Base-by-base conservation (phyloP, 164 flowering plant species). In the Macadamia integrifolia region DNA sequence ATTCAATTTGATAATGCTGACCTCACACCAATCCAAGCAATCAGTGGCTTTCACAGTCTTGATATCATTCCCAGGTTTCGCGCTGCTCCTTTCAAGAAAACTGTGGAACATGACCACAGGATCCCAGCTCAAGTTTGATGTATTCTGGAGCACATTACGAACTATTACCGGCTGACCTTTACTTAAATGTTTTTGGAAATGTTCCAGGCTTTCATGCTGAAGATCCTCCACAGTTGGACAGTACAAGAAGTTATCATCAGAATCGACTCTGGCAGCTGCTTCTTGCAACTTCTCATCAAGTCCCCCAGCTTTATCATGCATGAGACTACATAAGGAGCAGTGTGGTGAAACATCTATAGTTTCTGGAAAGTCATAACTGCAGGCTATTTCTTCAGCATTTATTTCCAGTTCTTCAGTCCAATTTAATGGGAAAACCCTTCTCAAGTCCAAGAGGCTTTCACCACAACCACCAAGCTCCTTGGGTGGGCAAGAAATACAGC, bases 11-110 rank as follows among this genome's bases (percentile, higher is more conserved):
- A 71, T 23, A 68, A 32, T 17, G 80, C 85, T 67, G 50, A 89
- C 92, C 90, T 90, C 89, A 80, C 84, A 90, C 86, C 88, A 91
- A 66, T 84, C 92, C 71, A 81, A 67, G 79, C 86, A 84, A 72
- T 69, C 73, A 40, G 67, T 68, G 17, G 78, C 80, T 59, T 77
- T 76, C 55, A 67, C 67, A 17, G 66, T 70, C 64, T 69, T 70
- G 52, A 53, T 53, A 44, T 71, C 75, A 69, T 73, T 71, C 56
- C 72, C 65, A 49, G 76, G 62, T 57, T 65, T 74, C 64, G 70
- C 58, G 32, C 58, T 65, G 69, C 66, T 77, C 48, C 66, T 74
- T 53, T 85, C 86, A 62, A 81, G 77, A 70, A 79, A 79, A 29
- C 78, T 64, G 59, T 73, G 85, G 70, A 83, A 87, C 84, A 91